A percentile compares a stretch with the other conserved stretches of the same genome.
phyloP scores from a whole-genome alignment of 2,329 filamentous ascomycete genomes.

The Cryphonectria japonica region DNA sequence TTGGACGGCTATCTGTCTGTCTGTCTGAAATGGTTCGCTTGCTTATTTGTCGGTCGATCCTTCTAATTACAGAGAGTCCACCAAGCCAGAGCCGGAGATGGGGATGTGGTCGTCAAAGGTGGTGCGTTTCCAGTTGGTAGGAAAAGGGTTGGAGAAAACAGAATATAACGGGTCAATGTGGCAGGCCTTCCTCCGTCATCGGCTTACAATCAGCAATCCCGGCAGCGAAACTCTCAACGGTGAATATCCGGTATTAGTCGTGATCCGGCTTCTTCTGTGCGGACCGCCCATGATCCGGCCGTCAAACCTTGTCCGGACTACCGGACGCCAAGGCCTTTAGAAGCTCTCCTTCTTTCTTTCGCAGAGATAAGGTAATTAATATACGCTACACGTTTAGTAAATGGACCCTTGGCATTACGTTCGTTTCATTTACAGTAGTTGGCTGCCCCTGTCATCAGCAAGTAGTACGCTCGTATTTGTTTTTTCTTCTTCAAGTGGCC shows the following conservation, averaged over 20 bases:
- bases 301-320: neutral
- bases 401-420: neutral
- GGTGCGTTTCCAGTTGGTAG: neutral
- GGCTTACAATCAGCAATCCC: slow-evolving; percentile 7
- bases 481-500: too few relatives aligned
- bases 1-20: neutral
- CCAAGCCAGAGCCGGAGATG: neutral
- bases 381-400: neutral
- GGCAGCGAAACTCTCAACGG: neutral
- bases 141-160: neutral
- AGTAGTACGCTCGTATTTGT: neutral
- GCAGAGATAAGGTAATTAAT: neutral
- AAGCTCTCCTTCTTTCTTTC: neutral
- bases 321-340: neutral
- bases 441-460: neutral
- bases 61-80: neutral
- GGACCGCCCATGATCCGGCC: neutral
- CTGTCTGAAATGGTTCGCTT: neutral
- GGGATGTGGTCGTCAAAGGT: neutral
- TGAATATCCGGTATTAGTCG: slow-evolving; percentile 1
- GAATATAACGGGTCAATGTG: neutral
- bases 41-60: neutral
- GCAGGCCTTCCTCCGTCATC: slow-evolving; percentile 19
- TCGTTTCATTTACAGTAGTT: neutral
- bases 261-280: neutral